Percentiles rank a stretch among this genome's conserved stretches.
phyloP scores from a whole-genome alignment of 768 basidiomycete genomes.

The Neoboletus subvelutipes region DNA sequence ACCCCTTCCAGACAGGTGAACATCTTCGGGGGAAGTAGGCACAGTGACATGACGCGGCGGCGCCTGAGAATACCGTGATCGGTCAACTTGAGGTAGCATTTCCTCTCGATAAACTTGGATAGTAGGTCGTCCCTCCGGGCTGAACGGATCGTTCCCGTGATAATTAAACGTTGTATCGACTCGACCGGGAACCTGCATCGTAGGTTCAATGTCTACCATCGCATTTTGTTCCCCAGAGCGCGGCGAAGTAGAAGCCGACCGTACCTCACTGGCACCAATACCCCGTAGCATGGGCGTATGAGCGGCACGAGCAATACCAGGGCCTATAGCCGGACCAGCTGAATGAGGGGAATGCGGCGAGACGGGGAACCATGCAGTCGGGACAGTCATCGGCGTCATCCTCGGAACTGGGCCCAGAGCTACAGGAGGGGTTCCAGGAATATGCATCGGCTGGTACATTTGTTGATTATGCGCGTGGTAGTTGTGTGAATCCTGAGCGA shows the following conservation, averaged over 20 bases:
- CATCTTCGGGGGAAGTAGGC: constrained; percentile 16
- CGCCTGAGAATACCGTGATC: constrained; percentile 17
- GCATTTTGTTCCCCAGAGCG: constrained; percentile 39
- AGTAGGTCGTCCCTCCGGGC: constrained; percentile 8
- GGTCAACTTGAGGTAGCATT: constrained; percentile 17
- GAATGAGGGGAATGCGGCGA: constrained; percentile 8
- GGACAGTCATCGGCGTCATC: constrained; percentile 3
- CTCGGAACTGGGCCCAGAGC: constrained; percentile 1
- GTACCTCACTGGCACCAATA: constrained; percentile 4
- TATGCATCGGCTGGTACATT: constrained; percentile 32
- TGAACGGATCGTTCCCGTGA: constrained; percentile 19
- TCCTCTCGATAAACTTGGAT: constrained; percentile 26
- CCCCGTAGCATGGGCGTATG: constrained; percentile 12
- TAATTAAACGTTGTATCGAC: constrained; percentile 40
- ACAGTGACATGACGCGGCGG: constrained; percentile 10
- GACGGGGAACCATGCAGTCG: constrained; percentile 21
- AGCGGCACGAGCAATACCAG: constrained; percentile 10
- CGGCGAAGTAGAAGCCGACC: constrained; percentile 43
- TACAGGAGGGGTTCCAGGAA: constrained; percentile 22
- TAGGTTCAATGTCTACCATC: constrained; percentile 36
- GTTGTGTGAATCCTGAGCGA: constrained; percentile 30
- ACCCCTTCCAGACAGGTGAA: constrained; percentile 5
- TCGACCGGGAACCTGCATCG: constrained; percentile 46
- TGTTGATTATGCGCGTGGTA: constrained; percentile 34
- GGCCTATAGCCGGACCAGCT: constrained; percentile 15